Evolutionary conservation across 768 basidiomycete species (phyloP).

Genomic region (Hericium erinaceus): DNA sequence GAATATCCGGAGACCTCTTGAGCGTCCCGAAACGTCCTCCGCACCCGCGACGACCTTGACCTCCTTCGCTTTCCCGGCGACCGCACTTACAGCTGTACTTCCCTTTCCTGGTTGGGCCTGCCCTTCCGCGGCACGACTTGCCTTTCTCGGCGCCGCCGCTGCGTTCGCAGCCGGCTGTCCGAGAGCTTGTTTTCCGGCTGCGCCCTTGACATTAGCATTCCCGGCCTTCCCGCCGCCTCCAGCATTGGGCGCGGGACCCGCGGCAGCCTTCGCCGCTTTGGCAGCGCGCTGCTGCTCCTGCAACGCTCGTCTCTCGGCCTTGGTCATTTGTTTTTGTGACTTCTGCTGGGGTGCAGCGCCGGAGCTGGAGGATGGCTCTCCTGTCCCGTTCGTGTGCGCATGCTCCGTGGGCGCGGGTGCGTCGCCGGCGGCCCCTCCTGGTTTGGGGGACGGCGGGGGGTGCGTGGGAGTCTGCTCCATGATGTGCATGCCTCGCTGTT

Average conservation of each 20-base stretch:
- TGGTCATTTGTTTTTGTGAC: conserved; percentile 24
- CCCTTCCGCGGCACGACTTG: conserved; percentile 3
- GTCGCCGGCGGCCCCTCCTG: no score
- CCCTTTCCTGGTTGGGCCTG: background rate
- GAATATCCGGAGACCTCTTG: conserved; percentile 72
- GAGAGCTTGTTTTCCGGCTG: no score
- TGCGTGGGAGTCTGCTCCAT: background rate
- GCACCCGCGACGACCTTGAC: conserved; percentile 16
- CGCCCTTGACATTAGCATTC: background rate
- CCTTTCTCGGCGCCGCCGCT: background rate
- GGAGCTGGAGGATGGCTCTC: background rate
- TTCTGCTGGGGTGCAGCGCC: conserved; percentile 3
- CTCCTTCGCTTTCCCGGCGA: conserved; percentile 7
- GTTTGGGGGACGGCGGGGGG: background rate
- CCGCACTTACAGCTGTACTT: conserved; percentile 11
- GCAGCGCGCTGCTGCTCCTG: conserved; percentile 16
- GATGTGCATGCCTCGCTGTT: background rate
- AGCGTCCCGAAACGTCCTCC: conserved; percentile 29
- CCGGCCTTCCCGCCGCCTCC: background rate
- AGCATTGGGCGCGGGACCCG: background rate
- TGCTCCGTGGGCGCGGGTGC: background rate
- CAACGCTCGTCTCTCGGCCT: conserved; percentile 21
- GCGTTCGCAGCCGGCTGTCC: no score
- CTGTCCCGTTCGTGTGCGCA: conserved; percentile 3
- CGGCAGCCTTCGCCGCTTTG: conserved; percentile 6